Percentiles rank a stretch among this genome's conserved stretches.
These are phyloP conservation scores for Huntiella abstrusa DNA, from an alignment of 2,329 filamentous ascomycete genomes.

Conservation along the genomic window DNA sequence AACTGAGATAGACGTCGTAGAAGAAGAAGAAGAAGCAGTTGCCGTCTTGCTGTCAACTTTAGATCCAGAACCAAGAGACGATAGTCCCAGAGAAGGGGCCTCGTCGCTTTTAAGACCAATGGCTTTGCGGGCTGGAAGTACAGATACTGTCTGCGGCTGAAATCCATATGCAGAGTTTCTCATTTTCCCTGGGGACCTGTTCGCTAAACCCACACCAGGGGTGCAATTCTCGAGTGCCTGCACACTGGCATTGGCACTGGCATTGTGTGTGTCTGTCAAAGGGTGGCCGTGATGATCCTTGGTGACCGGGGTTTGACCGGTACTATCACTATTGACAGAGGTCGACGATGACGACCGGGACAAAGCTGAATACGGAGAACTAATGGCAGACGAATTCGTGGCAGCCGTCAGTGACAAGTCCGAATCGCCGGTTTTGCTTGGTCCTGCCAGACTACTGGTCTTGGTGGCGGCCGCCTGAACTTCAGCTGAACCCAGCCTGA, in stretches of 20 bases:
- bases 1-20: neutral
- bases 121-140: neutral
- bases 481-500: constrained; percentile 5
- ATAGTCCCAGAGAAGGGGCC: constrained; percentile 1
- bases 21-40: neutral
- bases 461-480: neutral
- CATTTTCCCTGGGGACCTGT: neutral
- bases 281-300: neutral
- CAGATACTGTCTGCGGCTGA: neutral
- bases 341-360: no score
- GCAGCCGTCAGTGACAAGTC: no score
- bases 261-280: no score
- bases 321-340: neutral
- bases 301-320: neutral
- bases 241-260: no score
- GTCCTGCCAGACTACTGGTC: neutral
- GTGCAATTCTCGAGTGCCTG: no score
- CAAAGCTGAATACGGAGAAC: no score
- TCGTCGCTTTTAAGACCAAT: constrained; percentile 9
- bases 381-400: no score
- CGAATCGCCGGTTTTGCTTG: no score
- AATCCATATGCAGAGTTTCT: neutral
- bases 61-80: constrained; percentile 3
- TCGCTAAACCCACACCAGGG: no score
- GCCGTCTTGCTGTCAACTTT: neutral